These are phyloP conservation scores for Oleoguttula mirabilis DNA, from an alignment of 495 filamentous ascomycete species.

Conservation along the genomic window DNA sequence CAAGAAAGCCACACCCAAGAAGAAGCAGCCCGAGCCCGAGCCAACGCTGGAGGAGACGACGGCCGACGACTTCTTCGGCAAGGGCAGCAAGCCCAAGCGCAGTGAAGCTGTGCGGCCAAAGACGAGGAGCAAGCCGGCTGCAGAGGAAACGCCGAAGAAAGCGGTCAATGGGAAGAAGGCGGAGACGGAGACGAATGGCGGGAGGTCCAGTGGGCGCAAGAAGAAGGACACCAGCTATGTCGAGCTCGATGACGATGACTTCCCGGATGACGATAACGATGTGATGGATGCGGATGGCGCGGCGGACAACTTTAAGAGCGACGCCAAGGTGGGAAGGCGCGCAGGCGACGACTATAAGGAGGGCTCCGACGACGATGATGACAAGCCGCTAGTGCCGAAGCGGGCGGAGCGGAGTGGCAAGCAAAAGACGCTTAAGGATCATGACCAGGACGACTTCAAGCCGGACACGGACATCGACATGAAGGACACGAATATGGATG, in stretches of 20 bases:
- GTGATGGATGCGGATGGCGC: conserved; percentile 7
- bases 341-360: conserved; percentile 28
- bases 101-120: conserved; percentile 24
- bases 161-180: conserved; percentile 20
- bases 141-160: conserved; percentile 25
- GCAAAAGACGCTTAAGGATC: conserved; percentile 21
- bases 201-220: conserved; percentile 8
- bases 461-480: conserved; percentile 30
- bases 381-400: conserved; percentile 17
- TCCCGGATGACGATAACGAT: conserved; percentile 31
- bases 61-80: conserved; percentile 29
- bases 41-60: conserved; percentile 26
- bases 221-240: conserved; percentile 19
- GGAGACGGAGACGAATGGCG: conserved; percentile 4
- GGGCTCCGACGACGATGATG: conserved; percentile 22
- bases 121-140: conserved; percentile 10
- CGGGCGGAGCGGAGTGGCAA: conserved; percentile 10
- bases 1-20: conserved; percentile 26
- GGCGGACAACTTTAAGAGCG: conserved; percentile 21
- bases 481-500: conserved; percentile 32
- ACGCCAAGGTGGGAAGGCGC: conserved; percentile 25
- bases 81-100: conserved; percentile 30
- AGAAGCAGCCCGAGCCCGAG: conserved; percentile 21
- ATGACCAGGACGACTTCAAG: conserved; percentile 26
- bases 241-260: conserved; percentile 28